Evolutionary conservation across 345 rosid species (phyloP).

Genomic region (Eucalyptus sp.): DNA sequence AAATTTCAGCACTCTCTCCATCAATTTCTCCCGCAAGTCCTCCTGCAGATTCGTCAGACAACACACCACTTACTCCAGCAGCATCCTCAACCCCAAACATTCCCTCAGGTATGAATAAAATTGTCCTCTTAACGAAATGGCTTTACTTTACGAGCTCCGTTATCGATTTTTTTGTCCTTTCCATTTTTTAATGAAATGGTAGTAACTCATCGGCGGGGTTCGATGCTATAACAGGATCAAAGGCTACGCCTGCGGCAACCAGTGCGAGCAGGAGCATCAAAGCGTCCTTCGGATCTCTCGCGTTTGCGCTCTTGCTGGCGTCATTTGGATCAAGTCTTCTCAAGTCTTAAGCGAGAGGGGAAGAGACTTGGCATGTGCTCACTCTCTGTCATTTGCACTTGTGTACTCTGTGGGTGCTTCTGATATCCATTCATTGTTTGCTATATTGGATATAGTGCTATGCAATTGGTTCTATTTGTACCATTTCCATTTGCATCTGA

Average conservation of each 20-base stretch:
- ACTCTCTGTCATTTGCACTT: neutral
- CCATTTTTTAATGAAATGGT: neutral
- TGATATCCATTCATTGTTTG: neutral
- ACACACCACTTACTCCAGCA: constrained; percentile 2
- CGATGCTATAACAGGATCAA: neutral
- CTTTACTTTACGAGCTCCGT: neutral
- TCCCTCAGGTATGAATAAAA: constrained; percentile 8
- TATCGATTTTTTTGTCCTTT: neutral
- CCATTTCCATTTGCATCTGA: neutral
- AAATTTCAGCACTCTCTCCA: constrained; percentile 2
- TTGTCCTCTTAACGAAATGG: neutral
- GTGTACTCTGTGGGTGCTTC: neutral
- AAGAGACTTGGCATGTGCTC: neutral
- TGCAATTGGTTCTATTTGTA: neutral
- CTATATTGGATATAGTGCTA: neutral
- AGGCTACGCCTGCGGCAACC: neutral
- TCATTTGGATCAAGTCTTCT: neutral
- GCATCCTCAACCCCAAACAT: constrained; percentile 1
- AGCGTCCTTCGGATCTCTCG: neutral
- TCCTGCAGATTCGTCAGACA: constrained; percentile 2
- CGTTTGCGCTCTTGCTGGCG: neutral
- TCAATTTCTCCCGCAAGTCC: neutral
- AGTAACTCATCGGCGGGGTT: neutral
- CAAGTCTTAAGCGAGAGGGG: neutral
- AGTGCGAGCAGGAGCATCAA: neutral